Conservation (phyloP, 2,329 filamentous ascomycete genomes). For the Alternaria sp. region DNA sequence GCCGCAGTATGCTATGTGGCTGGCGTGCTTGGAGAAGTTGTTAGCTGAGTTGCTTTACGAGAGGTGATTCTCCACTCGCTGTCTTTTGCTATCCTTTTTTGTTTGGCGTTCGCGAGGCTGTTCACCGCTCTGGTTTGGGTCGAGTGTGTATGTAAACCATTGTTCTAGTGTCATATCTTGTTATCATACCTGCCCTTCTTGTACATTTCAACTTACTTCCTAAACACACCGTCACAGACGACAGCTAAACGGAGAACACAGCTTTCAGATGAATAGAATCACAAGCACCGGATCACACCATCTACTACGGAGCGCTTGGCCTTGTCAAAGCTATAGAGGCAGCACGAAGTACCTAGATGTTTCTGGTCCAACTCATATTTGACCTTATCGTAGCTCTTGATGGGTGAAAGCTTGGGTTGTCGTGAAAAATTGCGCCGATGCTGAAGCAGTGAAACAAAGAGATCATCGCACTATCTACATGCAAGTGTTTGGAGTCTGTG, state of each 20-base stretch:
- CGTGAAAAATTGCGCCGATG: no score
- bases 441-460: background rate
- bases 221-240: background rate
- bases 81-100: background rate
- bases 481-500: no score
- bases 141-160: background rate
- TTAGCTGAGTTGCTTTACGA: background rate
- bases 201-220: background rate
- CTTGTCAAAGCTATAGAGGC: no score
- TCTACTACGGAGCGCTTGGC: no score
- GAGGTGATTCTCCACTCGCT: background rate
- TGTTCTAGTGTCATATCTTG: background rate
- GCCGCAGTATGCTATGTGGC: slow-evolving; percentile 43
- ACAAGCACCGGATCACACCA: no score
- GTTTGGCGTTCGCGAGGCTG: background rate
- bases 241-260: no score
- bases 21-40: slow-evolving; percentile 43
- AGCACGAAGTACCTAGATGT: no score
- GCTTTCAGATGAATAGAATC: no score
- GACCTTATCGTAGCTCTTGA: background rate
- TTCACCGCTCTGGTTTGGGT: background rate
- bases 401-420: background rate
- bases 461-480: no score
- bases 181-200: background rate
- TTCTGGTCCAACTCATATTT: background rate